Evolutionary conservation across 331 rosid species (phyloP), one percentile per base, ranked within the genome.

Genomic region (Rosa hybrid): DNA sequence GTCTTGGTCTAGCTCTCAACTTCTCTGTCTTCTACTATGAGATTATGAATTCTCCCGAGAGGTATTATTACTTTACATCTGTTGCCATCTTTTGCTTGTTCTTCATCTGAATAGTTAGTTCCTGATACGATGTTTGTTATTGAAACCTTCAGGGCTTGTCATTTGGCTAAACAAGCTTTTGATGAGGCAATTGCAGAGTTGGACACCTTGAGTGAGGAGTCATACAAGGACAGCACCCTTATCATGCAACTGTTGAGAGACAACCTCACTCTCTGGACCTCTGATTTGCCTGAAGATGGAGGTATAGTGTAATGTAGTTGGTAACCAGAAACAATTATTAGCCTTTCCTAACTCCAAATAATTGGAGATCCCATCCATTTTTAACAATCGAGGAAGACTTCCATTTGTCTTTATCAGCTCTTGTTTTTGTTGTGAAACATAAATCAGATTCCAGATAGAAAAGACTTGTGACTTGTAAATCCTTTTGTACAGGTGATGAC

Each of bases 211-310:
- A 94, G 98, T 84, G 98, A 94, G 85, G 98, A 94, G 85, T 94
- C 98, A 54, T 92, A 94, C 89, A 94, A 94, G 89, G 98, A 94
- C 82, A 94, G 98, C 86, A 94, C 98, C 85, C 90, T 92, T 87
- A 94, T 94, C 78, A 94, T 94, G 98, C 98, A 94, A 84, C 82
- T 94, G 87, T 87, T 94, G 91, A 94, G 98, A 91, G 98, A 94
- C 87, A 94, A 94, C 86, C 92, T 94, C 78, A 94, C 98, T 71
- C 97, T 94, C 76, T 94, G 98, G 98, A 94, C 98, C 90, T 94
- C 98, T 6, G 98, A 94, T 87, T 94, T 94, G 85, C 98, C 98
- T 48, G 98, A 94, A 89, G 97, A 94, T 85, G 98, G 98, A 90
- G 98, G 98, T 94, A 94, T 21, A 23, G 38, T 38, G 17, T 39